phyloP scores from a whole-genome alignment of 2,329 filamentous ascomycete genomes.

The Monosporascus sp. region DNA sequence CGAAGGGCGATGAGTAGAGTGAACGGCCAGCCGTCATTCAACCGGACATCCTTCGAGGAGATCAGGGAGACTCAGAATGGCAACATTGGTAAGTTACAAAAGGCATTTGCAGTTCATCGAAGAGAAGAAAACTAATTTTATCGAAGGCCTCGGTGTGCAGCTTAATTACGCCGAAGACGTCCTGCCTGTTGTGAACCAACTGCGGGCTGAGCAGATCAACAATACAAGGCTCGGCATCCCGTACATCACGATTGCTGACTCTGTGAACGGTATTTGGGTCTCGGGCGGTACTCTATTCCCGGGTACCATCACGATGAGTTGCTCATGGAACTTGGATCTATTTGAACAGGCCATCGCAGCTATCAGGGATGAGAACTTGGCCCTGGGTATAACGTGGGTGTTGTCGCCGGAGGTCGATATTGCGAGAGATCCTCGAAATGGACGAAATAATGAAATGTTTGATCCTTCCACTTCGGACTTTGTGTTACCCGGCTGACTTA shows the following conservation, averaged over 20 bases:
- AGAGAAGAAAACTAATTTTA: too few relatives aligned
- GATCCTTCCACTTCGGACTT: neutral
- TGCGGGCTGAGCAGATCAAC: conserved; percentile 17
- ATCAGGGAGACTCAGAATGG: conserved; percentile 8
- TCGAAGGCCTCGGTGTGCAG: conserved; percentile 21
- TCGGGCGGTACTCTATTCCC: conserved; percentile 28
- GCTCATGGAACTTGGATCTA: conserved; percentile 25
- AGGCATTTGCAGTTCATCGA: neutral
- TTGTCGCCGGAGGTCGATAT: conserved; percentile 29
- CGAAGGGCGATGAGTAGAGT: conserved; percentile 2
- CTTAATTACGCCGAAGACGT: conserved; percentile 24
- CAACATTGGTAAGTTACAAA: conserved; percentile 5
- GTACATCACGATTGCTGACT: conserved; percentile 22
- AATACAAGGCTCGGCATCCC: conserved; percentile 16
- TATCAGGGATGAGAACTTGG: conserved; percentile 27
- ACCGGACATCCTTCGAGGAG: conserved; percentile 8
- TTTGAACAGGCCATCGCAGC: conserved; percentile 22
- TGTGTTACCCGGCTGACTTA: neutral
- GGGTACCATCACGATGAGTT: conserved; percentile 24
- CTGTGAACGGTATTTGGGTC: conserved; percentile 25
- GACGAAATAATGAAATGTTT: conserved; percentile 19
- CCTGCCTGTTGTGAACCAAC: conserved; percentile 20
- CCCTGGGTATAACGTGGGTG: conserved; percentile 28
- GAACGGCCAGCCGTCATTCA: conserved; percentile 5
- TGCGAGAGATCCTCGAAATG: conserved; percentile 26